Base-by-base conservation (phyloP, 1,284 basidiomycete species). In the Trametes sp. region DNA sequence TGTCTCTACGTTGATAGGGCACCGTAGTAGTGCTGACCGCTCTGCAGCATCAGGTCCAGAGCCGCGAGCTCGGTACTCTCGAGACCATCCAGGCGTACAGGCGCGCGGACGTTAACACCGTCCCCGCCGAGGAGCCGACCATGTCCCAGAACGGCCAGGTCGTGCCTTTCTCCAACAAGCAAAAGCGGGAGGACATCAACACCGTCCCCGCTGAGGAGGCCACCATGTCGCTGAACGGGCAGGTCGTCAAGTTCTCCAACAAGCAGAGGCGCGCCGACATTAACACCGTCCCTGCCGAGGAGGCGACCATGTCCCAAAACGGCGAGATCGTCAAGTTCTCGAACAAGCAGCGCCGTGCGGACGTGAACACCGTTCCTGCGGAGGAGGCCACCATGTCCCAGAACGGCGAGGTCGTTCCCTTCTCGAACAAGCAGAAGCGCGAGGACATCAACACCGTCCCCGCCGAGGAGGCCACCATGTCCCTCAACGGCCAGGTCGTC, bases 51-150 rank as follows among this genome's bases (percentile, higher is more conserved):
- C 62, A 68, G 16, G 16, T 74, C 35, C 70, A 66, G 44, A 61
- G 46, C 44, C 79, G 79, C 59, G 74, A 72, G 50, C 70, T 76
- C 41, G 75, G 76, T 55, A 78, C 81, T 26, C 74, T 85, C 52
- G 76, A 82, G 56, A 79, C 78, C 35, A 84, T 86, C 66, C 75
- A 74, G 28, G 80, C 81, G 26, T 86, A 85, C 71, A 81, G 75
- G 65, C 80, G 78, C 35, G 66, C 62, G 13, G 62, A 60, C 41
- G 53, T 62, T n/a, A 65, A 69, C 63, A 62, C 59, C 16, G 63
- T 73, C 45, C 72, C 71, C 44, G 73, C 65, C 9, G 64, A 72
- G 52, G 50, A 54, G 13, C 48, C 73, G 2, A 67, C 69, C 14
- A 74, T 69, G 52, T 63, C 70, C 24, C 61, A 61, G 28, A 54